A percentile compares a stretch with the other conserved stretches of the same genome.
These are phyloP conservation scores for Ilyonectria sp. DNA, from an alignment of 2,329 filamentous ascomycete species.

Conservation along the genomic window DNA sequence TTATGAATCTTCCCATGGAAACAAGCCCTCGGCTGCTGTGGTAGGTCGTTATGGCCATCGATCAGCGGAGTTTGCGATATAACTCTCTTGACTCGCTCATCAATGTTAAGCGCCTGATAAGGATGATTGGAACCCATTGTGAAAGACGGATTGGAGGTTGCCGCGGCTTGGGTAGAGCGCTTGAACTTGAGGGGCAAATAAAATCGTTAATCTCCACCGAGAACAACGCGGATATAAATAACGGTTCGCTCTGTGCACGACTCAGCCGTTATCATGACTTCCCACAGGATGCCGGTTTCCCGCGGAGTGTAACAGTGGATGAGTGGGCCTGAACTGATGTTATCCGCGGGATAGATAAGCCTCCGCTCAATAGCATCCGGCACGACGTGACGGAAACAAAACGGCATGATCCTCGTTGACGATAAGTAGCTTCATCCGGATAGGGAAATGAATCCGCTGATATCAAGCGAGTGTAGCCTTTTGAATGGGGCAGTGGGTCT, in stretches of 20 bases:
- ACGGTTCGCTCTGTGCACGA: neutral
- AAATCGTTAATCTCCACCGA: neutral
- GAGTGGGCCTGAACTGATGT: conserved; percentile 9
- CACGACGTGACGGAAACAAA: too few relatives aligned
- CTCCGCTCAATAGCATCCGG: neutral
- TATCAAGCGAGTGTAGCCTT: neutral
- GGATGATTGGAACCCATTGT: conserved; percentile 8
- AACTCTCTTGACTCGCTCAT: conserved; percentile 50
- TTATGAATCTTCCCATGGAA: conserved; percentile 52
- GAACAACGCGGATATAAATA: neutral
- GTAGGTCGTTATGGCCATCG: conserved; percentile 55
- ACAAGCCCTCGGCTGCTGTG: conserved; percentile 45
- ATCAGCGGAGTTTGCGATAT: conserved; percentile 49
- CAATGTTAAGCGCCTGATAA: conserved; percentile 30
- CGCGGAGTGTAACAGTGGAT: neutral
- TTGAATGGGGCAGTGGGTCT: neutral
- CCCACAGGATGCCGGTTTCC: neutral
- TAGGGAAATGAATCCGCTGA: neutral
- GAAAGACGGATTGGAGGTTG: neutral
- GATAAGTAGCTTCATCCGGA: neutral
- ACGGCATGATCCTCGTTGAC: neutral
- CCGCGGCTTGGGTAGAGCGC: neutral
- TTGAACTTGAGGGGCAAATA: neutral
- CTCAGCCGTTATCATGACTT: neutral
- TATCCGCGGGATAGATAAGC: conserved; percentile 7